Base-by-base conservation (phyloP, 345 rosid species). In the Balakata baccata region DNA sequence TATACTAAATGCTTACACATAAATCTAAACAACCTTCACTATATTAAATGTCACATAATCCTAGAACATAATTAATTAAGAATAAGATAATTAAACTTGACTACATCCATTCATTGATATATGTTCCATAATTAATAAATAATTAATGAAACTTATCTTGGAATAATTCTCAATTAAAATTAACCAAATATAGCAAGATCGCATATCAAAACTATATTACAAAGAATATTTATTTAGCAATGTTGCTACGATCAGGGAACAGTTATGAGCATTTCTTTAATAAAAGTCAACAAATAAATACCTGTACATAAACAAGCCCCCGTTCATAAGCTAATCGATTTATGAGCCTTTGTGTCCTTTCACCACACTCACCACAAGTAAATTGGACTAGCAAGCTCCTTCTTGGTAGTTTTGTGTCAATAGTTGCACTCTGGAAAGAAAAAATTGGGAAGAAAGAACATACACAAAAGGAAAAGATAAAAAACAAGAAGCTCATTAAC, bases 281-380 rank as follows among this genome's bases (percentile, higher is more conserved):
- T 29, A 54, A 66, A 58, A 64, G 66, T 34, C 68, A 22, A 80
- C 37, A 51, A n/a, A 75, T 8, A 61, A 66, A 1, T 60, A 92
- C 99, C 87, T 95, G 96, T 5, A 91, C 94, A 78, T 78, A 92
- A 47, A 92, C 91, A 77, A 89, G 87, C 37, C 99, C 99, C 3
- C 85, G 83, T 75, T 95, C 97, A 82, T 89, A 89, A 34, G 98
- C 97, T 68, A 89, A 66, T 1, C 88, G 89, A 84, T 87, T 95
- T 68, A 91, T 87, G 64, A 91, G 93, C 85, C 97, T 89, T 47
- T 89, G 80, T 6, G 93, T 86, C 73, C 94, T 89, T 81, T 81
- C 98, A 43, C 94, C 94, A 68, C 97, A 95, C 13, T 83, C 83
- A 72, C 86, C 75, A 58, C 97, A 95, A 23, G 85, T 89, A 74